Percentiles rank a stretch among this genome's conserved stretches.
These are phyloP conservation scores for Tylopilus sp. DNA, from an alignment of 1,284 basidiomycete genomes.

Conservation along the genomic window DNA sequence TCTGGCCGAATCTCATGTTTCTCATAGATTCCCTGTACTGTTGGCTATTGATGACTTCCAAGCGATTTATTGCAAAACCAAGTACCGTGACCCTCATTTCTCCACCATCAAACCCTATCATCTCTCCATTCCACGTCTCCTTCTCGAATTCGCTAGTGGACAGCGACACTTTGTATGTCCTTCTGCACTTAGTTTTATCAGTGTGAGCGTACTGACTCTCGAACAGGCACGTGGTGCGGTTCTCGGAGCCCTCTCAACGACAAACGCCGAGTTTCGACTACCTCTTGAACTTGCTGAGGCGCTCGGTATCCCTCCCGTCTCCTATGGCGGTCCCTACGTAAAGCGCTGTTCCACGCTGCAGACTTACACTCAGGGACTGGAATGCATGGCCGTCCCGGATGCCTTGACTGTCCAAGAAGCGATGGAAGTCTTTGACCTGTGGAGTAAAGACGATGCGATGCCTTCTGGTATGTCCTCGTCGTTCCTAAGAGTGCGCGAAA, in stretches of 20 bases:
- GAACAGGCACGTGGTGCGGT: conserved; percentile 58
- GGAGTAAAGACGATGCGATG: conserved; percentile 51
- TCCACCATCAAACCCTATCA: conserved; percentile 72
- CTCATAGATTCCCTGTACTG: conserved; percentile 63
- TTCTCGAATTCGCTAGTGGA: conserved; percentile 77
- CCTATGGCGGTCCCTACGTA: conserved; percentile 45
- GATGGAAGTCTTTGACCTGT: conserved; percentile 63
- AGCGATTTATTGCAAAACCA: conserved; percentile 67
- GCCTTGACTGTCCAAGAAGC: conserved; percentile 61
- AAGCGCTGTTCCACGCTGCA: conserved; percentile 44
- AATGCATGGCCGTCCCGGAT: conserved; percentile 53
- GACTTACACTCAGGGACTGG: conserved; percentile 54
- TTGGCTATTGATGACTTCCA: conserved; percentile 89
- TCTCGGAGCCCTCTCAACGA: conserved; percentile 59
- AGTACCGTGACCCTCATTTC: conserved; percentile 81
- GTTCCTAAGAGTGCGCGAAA: background rate
- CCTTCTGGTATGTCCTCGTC: conserved; percentile 20
- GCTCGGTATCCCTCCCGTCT: conserved; percentile 40
- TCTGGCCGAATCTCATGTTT: conserved; percentile 2
- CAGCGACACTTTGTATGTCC: conserved; percentile 60
- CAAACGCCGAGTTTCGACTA: conserved; percentile 50
- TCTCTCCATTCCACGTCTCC: conserved; percentile 73
- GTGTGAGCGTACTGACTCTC: background rate
- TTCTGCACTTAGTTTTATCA: conserved; percentile 21
- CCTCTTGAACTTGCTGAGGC: conserved; percentile 59